phyloP scores from a whole-genome alignment of 108 stramenopile genomes.

The Nannochloropsis gaditana region DNA sequence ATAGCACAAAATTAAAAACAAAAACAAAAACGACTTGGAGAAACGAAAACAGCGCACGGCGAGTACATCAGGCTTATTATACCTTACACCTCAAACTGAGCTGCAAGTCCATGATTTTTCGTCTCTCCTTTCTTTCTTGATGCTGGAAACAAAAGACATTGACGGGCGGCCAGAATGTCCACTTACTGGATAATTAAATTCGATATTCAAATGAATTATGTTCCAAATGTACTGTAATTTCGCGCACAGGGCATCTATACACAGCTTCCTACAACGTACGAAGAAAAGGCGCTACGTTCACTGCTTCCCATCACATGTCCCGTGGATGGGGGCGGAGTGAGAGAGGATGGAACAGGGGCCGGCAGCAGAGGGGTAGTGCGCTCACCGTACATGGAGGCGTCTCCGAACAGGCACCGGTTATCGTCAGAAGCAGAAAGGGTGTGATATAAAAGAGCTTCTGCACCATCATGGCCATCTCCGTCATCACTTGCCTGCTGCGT shows the following conservation, averaged over 20 bases:
- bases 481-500: background rate
- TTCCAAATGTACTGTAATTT: too few relatives aligned
- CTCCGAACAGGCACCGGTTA: background rate
- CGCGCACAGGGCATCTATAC: background rate
- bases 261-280: background rate
- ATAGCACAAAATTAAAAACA: too few relatives aligned
- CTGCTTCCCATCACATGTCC: background rate
- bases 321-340: background rate
- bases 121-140: too few relatives aligned
- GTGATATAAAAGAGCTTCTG: background rate
- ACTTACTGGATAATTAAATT: too few relatives aligned
- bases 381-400: background rate
- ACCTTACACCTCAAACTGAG: too few relatives aligned
- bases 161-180: too few relatives aligned
- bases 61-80: too few relatives aligned
- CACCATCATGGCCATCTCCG: background rate
- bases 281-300: conserved; percentile 1
- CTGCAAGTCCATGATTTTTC: too few relatives aligned
- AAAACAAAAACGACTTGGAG: too few relatives aligned
- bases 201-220: too few relatives aligned
- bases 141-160: too few relatives aligned
- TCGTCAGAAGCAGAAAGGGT: background rate
- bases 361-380: background rate
- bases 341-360: background rate
- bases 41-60: too few relatives aligned